These are phyloP conservation scores for Amoebophrya sp. DNA, from an alignment of 169 alveolate genomes.

Conservation along the genomic window DNA sequence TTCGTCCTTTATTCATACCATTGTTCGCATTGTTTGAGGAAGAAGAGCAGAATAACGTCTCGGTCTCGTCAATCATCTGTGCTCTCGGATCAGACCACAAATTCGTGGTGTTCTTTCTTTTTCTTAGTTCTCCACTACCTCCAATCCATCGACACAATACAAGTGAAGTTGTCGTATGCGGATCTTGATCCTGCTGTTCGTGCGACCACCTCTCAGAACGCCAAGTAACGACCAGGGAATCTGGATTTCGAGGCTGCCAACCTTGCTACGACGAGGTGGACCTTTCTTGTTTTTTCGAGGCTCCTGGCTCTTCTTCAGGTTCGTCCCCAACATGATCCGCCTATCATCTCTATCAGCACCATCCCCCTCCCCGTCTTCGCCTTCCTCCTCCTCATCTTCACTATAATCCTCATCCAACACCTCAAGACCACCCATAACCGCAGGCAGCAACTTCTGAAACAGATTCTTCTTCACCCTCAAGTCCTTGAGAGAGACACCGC, in stretches of 20 bases:
- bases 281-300: not conserved
- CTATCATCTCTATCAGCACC: not conserved
- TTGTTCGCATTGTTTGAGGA: no score
- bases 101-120: no score
- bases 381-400: not conserved
- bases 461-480: not conserved
- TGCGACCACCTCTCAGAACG: no score
- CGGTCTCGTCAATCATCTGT: no score
- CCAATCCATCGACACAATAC: no score
- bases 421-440: not conserved
- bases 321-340: not conserved
- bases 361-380: not conserved
- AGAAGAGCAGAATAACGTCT: no score
- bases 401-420: not conserved
- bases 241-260: not conserved
- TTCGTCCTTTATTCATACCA: no score
- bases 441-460: not conserved
- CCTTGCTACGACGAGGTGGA: not conserved
- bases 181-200: no score
- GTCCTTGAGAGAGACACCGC: not conserved
- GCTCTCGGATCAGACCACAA: no score
- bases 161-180: no score
- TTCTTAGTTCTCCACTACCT: no score
- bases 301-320: not conserved
- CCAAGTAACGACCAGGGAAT: not conserved